Evolutionary conservation across 2,329 filamentous ascomycete genomes (phyloP).

Genomic region (Beauveria medogensis): DNA sequence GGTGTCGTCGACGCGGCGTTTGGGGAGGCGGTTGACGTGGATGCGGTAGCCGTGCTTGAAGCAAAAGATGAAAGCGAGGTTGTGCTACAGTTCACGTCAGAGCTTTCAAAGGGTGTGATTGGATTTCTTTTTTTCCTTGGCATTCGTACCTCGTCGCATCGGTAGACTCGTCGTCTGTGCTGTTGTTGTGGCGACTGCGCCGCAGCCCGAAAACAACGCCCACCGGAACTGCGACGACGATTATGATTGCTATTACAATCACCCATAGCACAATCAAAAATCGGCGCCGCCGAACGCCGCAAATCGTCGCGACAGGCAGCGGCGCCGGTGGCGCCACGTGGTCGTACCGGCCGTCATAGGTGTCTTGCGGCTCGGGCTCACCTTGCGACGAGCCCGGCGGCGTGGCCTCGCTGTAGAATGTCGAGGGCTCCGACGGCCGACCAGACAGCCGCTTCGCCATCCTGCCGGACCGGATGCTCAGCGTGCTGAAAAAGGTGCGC

Average conservation of each 20-base stretch:
- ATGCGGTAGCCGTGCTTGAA: constrained; percentile 13
- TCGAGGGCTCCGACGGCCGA: constrained; percentile 18
- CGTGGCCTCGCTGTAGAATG: constrained; percentile 34
- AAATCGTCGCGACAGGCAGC: constrained; percentile 16
- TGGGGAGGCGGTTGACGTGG: constrained; percentile 9
- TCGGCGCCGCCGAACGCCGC: constrained; percentile 21
- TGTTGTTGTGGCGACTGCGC: constrained; percentile 15
- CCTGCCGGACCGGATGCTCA: background rate
- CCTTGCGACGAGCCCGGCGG: constrained; percentile 20
- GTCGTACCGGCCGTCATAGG: constrained; percentile 20
- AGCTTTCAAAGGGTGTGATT: background rate
- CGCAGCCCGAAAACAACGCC: constrained; percentile 33
- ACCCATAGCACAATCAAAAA: constrained; percentile 29
- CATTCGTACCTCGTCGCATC: constrained; percentile 5
- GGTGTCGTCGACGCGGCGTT: constrained; percentile 17
- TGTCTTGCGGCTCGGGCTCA: constrained; percentile 12
- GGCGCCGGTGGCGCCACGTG: constrained; percentile 17
- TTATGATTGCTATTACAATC: constrained; percentile 16
- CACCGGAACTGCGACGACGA: constrained; percentile 31
- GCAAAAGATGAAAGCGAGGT: constrained; percentile 11
- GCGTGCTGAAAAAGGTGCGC: background rate
- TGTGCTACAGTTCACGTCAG: background rate
- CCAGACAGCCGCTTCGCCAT: constrained; percentile 10
- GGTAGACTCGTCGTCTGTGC: background rate
- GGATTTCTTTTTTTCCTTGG: no score